A percentile compares a stretch with the other conserved stretches of the same genome.
phyloP scores from a whole-genome alignment of 257 asterid genomes.

The Eucommia ulmoides region DNA sequence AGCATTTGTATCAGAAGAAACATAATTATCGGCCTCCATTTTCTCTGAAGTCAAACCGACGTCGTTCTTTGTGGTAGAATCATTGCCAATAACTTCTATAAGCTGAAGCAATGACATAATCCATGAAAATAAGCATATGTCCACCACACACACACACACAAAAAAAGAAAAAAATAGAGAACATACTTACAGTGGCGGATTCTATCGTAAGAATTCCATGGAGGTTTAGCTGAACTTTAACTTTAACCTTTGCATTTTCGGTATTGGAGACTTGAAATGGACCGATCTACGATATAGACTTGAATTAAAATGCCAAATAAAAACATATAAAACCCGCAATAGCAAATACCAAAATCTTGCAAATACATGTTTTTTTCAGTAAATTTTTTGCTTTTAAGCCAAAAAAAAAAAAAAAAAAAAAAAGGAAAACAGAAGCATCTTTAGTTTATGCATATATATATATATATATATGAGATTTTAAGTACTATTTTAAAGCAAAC shows the following conservation, averaged over 20 bases:
- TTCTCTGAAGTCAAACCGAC: slow-evolving; percentile 30
- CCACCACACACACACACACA: too few relatives aligned
- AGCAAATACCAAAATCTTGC: too few relatives aligned
- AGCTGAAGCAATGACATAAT: slow-evolving; percentile 34
- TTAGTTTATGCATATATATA: too few relatives aligned
- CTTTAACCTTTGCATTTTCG: slow-evolving; percentile 50
- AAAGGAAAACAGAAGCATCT: too few relatives aligned
- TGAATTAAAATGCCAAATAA: too few relatives aligned
- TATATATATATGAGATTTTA: too few relatives aligned
- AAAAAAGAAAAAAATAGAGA: slow-evolving; percentile 6
- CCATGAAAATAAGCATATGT: slow-evolving; percentile 5
- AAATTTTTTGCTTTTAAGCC: too few relatives aligned
- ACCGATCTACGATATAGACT: slow-evolving; percentile 83
- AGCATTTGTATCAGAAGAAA: slow-evolving; percentile 29
- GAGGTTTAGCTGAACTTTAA: slow-evolving; percentile 60
- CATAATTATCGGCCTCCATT: slow-evolving; percentile 31
- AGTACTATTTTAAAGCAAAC: too few relatives aligned
- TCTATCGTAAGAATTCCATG: slow-evolving; percentile 68
- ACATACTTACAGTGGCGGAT: slow-evolving; percentile 62
- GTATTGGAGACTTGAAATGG: slow-evolving; percentile 51
- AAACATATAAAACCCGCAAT: too few relatives aligned
- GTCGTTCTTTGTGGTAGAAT: slow-evolving; percentile 22
- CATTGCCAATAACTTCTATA: slow-evolving; percentile 40
- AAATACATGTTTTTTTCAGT: too few relatives aligned
- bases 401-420: too few relatives aligned